Conservation (phyloP, 768 basidiomycete species). For the Rhizopogon roseolus region DNA sequence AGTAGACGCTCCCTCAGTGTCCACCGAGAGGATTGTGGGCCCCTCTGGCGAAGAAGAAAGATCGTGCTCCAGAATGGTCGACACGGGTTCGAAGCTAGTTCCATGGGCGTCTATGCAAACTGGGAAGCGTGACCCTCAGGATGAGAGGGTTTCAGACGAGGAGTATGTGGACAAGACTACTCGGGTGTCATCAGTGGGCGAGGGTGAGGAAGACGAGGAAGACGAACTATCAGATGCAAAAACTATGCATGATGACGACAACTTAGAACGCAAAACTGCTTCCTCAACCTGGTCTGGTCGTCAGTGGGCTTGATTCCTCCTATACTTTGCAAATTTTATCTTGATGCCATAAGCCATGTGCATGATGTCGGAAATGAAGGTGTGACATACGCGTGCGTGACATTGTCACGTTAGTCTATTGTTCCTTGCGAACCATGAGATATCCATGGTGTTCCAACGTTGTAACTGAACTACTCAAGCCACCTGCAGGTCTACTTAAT, state of each 20-base stretch:
- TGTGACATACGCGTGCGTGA: constrained; percentile 5
- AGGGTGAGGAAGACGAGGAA: neutral
- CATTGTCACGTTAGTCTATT: constrained; percentile 4
- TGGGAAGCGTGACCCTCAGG: constrained; percentile 32
- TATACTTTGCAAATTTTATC: constrained; percentile 19
- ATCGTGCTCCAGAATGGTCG: constrained; percentile 5
- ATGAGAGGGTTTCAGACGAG: constrained; percentile 42
- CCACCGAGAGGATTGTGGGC: constrained; percentile 11
- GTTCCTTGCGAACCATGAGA: constrained; percentile 3
- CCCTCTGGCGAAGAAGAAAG: neutral
- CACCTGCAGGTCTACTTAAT: neutral
- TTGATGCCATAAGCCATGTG: neutral
- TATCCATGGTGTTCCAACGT: neutral
- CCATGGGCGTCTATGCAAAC: constrained; percentile 19
- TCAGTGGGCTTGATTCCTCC: neutral
- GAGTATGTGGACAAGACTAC: constrained; percentile 46
- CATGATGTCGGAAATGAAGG: neutral
- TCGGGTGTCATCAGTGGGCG: constrained; percentile 25
- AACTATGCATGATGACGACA: neutral
- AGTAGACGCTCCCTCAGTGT: constrained; percentile 2
- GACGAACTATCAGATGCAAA: constrained; percentile 11
- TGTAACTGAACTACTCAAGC: neutral
- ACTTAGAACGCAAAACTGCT: neutral
- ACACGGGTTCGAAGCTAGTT: constrained; percentile 16
- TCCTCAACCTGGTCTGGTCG: too few species aligned